Conservation (phyloP, 2,329 filamentous ascomycete genomes). For the Huntiella bhutanensis region DNA sequence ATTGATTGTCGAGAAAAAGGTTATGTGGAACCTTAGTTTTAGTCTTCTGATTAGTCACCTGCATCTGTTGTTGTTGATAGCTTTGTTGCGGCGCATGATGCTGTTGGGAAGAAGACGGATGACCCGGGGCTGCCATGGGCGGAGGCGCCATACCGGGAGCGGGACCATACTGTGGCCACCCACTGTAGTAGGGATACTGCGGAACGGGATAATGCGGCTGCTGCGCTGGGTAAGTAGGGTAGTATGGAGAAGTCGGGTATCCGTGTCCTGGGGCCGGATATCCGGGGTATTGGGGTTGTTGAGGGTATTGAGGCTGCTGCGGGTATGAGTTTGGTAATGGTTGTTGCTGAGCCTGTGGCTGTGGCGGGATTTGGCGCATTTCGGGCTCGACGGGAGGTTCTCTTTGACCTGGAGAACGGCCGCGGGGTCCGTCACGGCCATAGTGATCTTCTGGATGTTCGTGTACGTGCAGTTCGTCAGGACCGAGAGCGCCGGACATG, state of each 20-base stretch:
- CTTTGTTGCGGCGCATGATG: no score
- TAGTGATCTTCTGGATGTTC: neutral
- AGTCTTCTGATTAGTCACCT: no score
- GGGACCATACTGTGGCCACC: neutral
- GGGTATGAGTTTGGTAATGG: no score
- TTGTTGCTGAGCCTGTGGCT: neutral
- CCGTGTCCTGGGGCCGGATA: neutral
- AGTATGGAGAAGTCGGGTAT: neutral
- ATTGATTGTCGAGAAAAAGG: slow-evolving; percentile 1
- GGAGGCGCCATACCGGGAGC: no score
- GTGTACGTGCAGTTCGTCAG: neutral
- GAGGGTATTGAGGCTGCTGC: no score
- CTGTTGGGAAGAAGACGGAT: no score
- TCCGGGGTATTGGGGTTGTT: neutral
- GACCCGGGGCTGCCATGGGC: no score
- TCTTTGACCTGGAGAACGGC: neutral
- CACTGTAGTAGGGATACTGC: neutral
- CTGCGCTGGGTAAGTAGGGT: neutral
- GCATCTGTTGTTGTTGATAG: neutral
- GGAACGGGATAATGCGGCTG: neutral
- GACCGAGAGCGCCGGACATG: neutral
- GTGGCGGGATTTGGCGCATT: neutral
- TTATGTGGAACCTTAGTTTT: neutral
- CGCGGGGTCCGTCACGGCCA: neutral
- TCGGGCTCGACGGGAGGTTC: no score